These are phyloP conservation scores for Podospora sp. DNA, from an alignment of 495 filamentous ascomycete genomes.

Conservation along the genomic window DNA sequence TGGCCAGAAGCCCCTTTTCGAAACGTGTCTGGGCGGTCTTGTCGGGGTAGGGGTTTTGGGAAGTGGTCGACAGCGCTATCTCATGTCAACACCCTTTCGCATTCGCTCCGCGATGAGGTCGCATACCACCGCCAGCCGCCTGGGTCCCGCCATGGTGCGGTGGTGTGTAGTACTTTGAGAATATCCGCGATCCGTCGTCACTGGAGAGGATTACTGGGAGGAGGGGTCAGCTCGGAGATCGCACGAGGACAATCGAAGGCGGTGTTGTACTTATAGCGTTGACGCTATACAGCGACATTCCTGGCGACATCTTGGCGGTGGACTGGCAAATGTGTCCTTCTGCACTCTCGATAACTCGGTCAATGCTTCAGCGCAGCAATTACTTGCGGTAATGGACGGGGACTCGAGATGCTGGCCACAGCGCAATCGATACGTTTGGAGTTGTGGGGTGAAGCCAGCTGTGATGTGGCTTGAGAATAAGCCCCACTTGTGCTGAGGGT, in stretches of 20 bases:
- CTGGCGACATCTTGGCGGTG: slow-evolving; percentile 45
- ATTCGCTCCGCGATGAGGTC: slow-evolving; percentile 14
- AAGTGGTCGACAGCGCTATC: slow-evolving; percentile 19
- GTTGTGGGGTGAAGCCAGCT: slow-evolving; percentile 33
- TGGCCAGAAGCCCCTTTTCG: slow-evolving; percentile 92
- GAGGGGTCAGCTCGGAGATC: slow-evolving; percentile 2
- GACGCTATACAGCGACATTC: slow-evolving; percentile 86
- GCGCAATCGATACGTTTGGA: slow-evolving; percentile 10
- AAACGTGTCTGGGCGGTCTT: slow-evolving; percentile 92
- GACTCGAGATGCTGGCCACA: slow-evolving; percentile 6
- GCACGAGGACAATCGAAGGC: neutral
- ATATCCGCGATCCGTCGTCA: slow-evolving; percentile 86
- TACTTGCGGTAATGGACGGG: slow-evolving; percentile 6
- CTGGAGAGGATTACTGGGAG: slow-evolving; percentile 62
- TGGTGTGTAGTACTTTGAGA: slow-evolving; percentile 91
- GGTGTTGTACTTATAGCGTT: slow-evolving; percentile 73
- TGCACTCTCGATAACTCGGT: neutral
- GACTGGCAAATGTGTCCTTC: neutral
- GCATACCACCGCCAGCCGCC: slow-evolving; percentile 18
- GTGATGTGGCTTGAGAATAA: slow-evolving; percentile 36
- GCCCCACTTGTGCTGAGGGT: slow-evolving; percentile 28
- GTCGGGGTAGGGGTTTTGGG: slow-evolving; percentile 78
- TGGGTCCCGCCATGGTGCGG: slow-evolving; percentile 69
- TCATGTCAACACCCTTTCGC: neutral
- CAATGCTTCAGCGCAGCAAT: slow-evolving; percentile 17